Evolutionary conservation across 345 rosid genomes (phyloP), one percentile per base, ranked within the genome.

Genomic region (Citrus cavaleriei): DNA sequence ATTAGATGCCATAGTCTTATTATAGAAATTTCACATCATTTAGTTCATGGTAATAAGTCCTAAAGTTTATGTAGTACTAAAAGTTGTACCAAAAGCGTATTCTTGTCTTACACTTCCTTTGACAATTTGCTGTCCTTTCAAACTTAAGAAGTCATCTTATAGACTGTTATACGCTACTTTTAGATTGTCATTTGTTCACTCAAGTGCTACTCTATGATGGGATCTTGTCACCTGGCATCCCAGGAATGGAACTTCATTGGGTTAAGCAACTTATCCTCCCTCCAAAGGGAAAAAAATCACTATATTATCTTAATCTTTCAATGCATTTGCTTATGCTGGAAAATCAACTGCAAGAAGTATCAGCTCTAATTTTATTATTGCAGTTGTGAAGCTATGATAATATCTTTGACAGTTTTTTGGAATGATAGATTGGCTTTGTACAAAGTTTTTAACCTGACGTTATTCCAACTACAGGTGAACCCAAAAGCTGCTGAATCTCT

Each of bases 401-500:
- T 62, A 51, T 28, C 21, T 30, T 63, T 42, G 16, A 74, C 38
- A 10, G 28, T 28, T 10, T 32, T 57, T 24, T 49, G 61, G 74
- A 70, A 59, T 37, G 67, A 4, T 35, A 59, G 38, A 10, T 63
- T 34, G 61, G 58, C 22, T 61, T 61, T 72, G 42, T 24, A 24
- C 18, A 74, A 73, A 24, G 10, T 18, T 72, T 55, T 14, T 74
- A 24, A 18, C 12, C 30, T 84, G 67, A 70, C 35, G 5, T 25
- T 25, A 57, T 77, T 54, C 65, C 66, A 68, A 35, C 27, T 55
- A 67, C 89, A 97, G 99, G 92, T 97, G 74, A 97, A 97, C 86
- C 89, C 98, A 72, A 94, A 94, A 84, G 99, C 99, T 57, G 98
- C 99, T 61, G 99, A 97, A 79, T 94, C 98, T 77, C 85, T 97